Percentiles rank a stretch among this genome's conserved stretches.
phyloP scores from a whole-genome alignment of 768 basidiomycete species.

The Hygrocybe coccinea region DNA sequence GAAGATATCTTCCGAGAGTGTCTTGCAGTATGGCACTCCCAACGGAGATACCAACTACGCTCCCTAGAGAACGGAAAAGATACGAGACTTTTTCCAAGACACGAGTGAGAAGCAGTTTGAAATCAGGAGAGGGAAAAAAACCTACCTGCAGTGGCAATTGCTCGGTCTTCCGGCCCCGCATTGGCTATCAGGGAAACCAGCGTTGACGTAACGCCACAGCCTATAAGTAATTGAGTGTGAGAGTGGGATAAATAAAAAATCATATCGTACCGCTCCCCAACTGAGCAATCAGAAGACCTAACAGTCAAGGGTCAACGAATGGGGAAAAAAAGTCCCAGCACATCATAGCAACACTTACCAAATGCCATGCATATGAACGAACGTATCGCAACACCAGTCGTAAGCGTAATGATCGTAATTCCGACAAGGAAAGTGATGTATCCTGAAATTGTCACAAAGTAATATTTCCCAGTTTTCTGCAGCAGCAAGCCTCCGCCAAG shows the following conservation, averaged over 20 bases:
- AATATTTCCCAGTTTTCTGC: slow-evolving; percentile 56
- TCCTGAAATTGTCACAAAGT: slow-evolving; percentile 42
- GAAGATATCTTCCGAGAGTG: slow-evolving; percentile 42
- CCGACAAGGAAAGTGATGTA: slow-evolving; percentile 40
- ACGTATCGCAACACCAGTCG: slow-evolving; percentile 36
- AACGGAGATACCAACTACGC: slow-evolving; percentile 52
- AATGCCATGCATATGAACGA: slow-evolving; percentile 37
- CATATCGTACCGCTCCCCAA: not conserved
- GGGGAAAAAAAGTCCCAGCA: not conserved
- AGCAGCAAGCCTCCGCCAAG: slow-evolving; percentile 50
- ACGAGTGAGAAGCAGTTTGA: not conserved
- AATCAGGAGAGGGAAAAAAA: not conserved
- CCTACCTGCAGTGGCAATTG: slow-evolving; percentile 59
- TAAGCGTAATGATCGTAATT: slow-evolving; percentile 32
- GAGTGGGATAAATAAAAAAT: not conserved
- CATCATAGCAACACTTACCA: slow-evolving; percentile 30
- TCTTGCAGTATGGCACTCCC: slow-evolving; percentile 55
- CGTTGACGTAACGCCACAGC: slow-evolving; percentile 50
- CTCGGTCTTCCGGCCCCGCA: slow-evolving; percentile 56
- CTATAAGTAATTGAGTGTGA: slow-evolving; percentile 24
- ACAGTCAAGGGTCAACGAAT: not conserved
- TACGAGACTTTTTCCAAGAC: slow-evolving; percentile 46
- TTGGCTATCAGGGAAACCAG: slow-evolving; percentile 60
- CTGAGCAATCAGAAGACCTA: not conserved
- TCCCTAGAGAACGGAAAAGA: slow-evolving; percentile 61